phyloP scores from a whole-genome alignment of 2,329 filamentous ascomycete species.

The Calonectria pseudoreteaudii region DNA sequence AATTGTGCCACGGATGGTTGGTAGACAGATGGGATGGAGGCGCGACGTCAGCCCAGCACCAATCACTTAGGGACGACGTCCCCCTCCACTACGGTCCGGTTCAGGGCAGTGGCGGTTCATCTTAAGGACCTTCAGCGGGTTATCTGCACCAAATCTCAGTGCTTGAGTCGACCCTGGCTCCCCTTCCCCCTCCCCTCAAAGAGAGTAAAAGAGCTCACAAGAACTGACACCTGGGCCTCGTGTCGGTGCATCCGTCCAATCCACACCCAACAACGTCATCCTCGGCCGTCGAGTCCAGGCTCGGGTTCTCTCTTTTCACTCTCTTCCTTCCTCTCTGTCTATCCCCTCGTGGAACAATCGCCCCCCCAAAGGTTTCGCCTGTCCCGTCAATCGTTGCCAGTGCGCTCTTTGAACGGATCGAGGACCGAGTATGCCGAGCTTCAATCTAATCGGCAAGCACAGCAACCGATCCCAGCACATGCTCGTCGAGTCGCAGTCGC shows the following conservation, averaged over 20 bases:
- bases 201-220: constrained; percentile 3
- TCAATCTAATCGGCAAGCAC: constrained; percentile 66
- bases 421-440: constrained; percentile 59
- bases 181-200: neutral
- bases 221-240: constrained; percentile 21
- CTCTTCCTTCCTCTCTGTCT: constrained; percentile 16
- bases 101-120: constrained; percentile 14
- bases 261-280: constrained; percentile 19
- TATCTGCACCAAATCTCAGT: constrained; percentile 16
- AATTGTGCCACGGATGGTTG: constrained; percentile 9
- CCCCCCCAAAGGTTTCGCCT: constrained; percentile 13
- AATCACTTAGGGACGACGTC: constrained; percentile 15
- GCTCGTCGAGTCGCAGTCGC: constrained; percentile 59
- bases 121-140: constrained; percentile 16
- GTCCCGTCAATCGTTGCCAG: constrained; percentile 17
- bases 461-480: constrained; percentile 69
- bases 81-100: constrained; percentile 9
- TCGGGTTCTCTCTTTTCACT: constrained; percentile 16
- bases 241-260: constrained; percentile 24
- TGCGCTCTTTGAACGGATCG: constrained; percentile 8
- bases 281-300: constrained; percentile 18
- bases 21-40: constrained; percentile 8
- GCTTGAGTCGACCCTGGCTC: neutral
- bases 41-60: constrained; percentile 22
- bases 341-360: constrained; percentile 14